Conservation (phyloP, 129 eudicot species). For the Rutidosis leptorrhynchoides region DNA sequence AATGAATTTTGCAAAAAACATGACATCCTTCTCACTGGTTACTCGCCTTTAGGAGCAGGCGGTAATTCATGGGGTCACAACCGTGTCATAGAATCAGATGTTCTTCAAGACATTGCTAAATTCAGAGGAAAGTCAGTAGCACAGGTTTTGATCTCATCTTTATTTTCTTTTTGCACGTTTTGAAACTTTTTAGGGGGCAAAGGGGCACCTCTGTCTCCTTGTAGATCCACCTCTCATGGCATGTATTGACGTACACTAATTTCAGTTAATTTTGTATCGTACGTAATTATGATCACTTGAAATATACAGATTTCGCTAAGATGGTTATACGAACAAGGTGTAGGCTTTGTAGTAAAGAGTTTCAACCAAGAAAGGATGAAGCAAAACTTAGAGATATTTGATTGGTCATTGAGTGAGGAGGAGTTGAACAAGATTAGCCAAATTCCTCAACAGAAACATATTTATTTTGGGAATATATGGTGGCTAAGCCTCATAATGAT, state of each 20-base stretch:
- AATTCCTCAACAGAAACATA: constrained; percentile 50
- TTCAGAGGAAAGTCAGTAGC: constrained; percentile 47
- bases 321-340: constrained; percentile 61
- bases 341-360: constrained; percentile 45
- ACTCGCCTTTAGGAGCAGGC: no score
- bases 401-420: constrained; percentile 41
- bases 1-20: no score
- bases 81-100: no score
- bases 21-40: no score
- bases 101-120: no score
- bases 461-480: not conserved
- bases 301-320: no score
- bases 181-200: no score
- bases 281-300: not conserved
- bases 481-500: constrained; percentile 33
- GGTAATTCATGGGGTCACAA: no score
- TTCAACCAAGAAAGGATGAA: constrained; percentile 48
- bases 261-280: not conserved
- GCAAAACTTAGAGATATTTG: constrained; percentile 44
- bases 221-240: no score
- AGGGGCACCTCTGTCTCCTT: no score
- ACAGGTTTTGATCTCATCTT: constrained; percentile 36
- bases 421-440: constrained; percentile 40
- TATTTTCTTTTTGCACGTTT: no score
- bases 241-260: no score